Evolutionary conservation across 1,284 basidiomycete species (phyloP), one percentile per base, ranked within the genome.

Genomic region (Austropuccinia psidii): DNA sequence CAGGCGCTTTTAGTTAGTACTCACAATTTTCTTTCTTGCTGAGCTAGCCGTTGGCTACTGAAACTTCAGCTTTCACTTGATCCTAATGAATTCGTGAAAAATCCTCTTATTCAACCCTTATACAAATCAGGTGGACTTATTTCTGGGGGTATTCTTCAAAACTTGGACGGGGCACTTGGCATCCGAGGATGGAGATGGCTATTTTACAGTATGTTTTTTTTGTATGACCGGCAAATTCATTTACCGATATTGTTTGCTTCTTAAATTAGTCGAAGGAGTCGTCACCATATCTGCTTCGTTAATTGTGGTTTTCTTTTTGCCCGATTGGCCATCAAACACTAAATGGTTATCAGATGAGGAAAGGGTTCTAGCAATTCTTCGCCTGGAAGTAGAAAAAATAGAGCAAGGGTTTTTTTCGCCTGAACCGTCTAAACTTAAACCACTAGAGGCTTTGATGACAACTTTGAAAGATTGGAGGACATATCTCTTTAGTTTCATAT

Each of bases 321-420:
- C 81, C 21, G 80, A 80, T 75, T 80, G 76, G 52, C 80, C 80
- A 79, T 80, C n/a, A 75, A 83, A 81, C 27, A 84, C 83, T 49
- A 79, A 77, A 41, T 83, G 82, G 79, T 78, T 84, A 21, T 79
- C 79, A 17, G 77, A 77, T 6, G 82, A 82, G 57, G 83, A 84
- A 76, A 79, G 78, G 62, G 76, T 80, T 43, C 80, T 84, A 13
- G 83, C 83, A 21, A 78, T 81, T 19, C 80, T 82, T 58, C 80
- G 83, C 64, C 78, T 84, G 19, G 80, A 80, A 1, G 79, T 79
- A 55, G 83, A 84, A 70, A 77, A 78, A 37, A 78, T 80, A 6
- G 24, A 41, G 19, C 24, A 54, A 29, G 60, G 60, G 31, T 82
- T 82, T 75, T 80, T 78, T 31, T 77, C 78, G 70, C 31, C 37